These are phyloP conservation scores for Xerocomus amazonicus DNA, from an alignment of 1,284 basidiomycete genomes.

Conservation along the genomic window DNA sequence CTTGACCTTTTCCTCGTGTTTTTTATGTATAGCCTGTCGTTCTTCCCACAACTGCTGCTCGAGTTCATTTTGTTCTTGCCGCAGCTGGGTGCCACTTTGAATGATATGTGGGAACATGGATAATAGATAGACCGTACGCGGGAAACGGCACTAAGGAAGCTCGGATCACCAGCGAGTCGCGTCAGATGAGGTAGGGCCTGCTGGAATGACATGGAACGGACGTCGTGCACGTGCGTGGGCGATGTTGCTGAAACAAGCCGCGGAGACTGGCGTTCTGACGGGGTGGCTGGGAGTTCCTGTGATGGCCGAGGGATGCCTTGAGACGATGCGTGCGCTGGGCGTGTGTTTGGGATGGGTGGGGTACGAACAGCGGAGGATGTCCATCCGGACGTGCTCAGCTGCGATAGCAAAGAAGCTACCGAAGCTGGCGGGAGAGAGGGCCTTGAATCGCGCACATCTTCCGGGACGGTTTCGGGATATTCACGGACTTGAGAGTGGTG, in stretches of 20 bases:
- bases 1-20: constrained; percentile 67
- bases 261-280: constrained; percentile 10
- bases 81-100: constrained; percentile 38
- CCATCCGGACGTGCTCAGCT: constrained; percentile 42
- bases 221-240: constrained; percentile 32
- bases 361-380: constrained; percentile 12
- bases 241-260: constrained; percentile 12
- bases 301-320: constrained; percentile 8
- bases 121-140: constrained; percentile 39
- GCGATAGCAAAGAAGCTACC: constrained; percentile 67
- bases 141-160: constrained; percentile 44
- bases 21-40: constrained; percentile 52
- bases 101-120: constrained; percentile 2
- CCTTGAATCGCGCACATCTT: constrained; percentile 6
- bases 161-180: constrained; percentile 48
- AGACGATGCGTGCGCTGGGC: constrained; percentile 8
- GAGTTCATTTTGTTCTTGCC: constrained; percentile 60
- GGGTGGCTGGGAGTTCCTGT: constrained; percentile 10
- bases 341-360: constrained; percentile 10
- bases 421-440: constrained; percentile 27
- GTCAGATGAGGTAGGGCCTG: constrained; percentile 59
- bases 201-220: constrained; percentile 54
- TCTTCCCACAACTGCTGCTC: constrained; percentile 66
- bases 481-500: constrained; percentile 3
- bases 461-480: constrained; percentile 4